Conservation (phyloP, 441 rosid species). For the Adansonia gregorii region DNA sequence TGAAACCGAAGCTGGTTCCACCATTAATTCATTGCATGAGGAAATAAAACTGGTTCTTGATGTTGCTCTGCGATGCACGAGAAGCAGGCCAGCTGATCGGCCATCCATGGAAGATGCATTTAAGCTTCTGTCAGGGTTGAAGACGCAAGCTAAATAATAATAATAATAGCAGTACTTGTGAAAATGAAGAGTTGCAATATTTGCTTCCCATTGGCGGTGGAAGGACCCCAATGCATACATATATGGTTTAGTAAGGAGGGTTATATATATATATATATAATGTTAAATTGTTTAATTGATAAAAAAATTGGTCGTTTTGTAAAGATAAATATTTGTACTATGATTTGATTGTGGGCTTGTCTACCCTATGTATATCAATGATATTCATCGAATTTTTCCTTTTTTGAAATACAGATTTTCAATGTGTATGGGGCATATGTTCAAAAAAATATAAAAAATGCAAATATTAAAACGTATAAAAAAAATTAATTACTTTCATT, state of each 20-base stretch:
- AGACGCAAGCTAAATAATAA: slow-evolving; percentile 41
- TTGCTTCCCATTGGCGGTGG: slow-evolving; percentile 9
- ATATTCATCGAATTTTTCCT: background rate
- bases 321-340: background rate
- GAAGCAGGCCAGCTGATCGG: slow-evolving; percentile 50
- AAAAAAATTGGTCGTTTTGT: background rate
- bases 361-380: background rate
- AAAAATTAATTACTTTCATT: no score
- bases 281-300: background rate
- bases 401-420: no score
- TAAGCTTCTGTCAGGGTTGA: slow-evolving; percentile 58
- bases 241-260: background rate
- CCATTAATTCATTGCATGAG: slow-evolving; percentile 37
- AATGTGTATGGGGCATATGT: no score
- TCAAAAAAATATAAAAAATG: no score
- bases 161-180: background rate
- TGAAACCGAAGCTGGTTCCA: slow-evolving; percentile 52
- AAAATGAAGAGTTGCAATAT: slow-evolving; percentile 1
- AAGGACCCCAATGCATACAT: slow-evolving; percentile 8
- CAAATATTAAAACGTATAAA: no score
- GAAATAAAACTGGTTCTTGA: slow-evolving; percentile 66
- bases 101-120: slow-evolving; percentile 70
- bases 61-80: slow-evolving; percentile 76
- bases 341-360: background rate
- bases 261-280: background rate